Percentiles rank a stretch among this genome's conserved stretches.
phyloP scores from a whole-genome alignment of 2,329 filamentous ascomycete genomes.

The Dothistroma pini region DNA sequence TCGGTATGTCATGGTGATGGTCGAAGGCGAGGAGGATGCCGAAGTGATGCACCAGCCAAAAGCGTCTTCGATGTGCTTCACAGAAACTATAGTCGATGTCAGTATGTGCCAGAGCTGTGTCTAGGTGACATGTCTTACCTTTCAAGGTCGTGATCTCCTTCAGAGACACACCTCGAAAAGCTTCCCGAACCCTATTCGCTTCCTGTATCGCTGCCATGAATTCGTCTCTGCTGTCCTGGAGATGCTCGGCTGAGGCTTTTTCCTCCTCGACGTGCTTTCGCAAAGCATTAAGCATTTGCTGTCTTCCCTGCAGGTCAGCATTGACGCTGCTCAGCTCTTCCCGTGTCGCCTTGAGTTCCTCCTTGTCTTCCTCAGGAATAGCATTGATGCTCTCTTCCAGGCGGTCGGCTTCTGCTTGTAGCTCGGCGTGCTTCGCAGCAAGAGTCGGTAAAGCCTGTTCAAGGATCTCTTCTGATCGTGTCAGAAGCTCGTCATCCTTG shows the following conservation, averaged over 20 bases:
- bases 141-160: conserved; percentile 77
- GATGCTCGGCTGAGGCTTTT: conserved; percentile 59
- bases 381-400: conserved; percentile 71
- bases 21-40: conserved; percentile 55
- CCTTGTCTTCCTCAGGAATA: conserved; percentile 73
- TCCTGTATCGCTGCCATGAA: conserved; percentile 72
- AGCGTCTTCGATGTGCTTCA: conserved; percentile 61
- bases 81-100: conserved; percentile 55
- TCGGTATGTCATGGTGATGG: conserved; percentile 69
- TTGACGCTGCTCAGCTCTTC: conserved; percentile 63
- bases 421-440: conserved; percentile 55
- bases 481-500: conserved; percentile 64
- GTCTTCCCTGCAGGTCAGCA: conserved; percentile 66
- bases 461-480: conserved; percentile 66
- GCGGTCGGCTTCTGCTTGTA: conserved; percentile 59
- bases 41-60: conserved; percentile 68
- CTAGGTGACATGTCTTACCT: conserved; percentile 48
- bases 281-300: conserved; percentile 62
- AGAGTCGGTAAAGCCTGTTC: conserved; percentile 64
- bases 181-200: conserved; percentile 78
- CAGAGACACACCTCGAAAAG: conserved; percentile 84
- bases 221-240: conserved; percentile 64
- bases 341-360: conserved; percentile 72
- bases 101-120: neutral
- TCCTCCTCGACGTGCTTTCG: conserved; percentile 65